Base-by-base conservation (phyloP, 768 basidiomycete species). In the Pleurotus salmoneostramineus region DNA sequence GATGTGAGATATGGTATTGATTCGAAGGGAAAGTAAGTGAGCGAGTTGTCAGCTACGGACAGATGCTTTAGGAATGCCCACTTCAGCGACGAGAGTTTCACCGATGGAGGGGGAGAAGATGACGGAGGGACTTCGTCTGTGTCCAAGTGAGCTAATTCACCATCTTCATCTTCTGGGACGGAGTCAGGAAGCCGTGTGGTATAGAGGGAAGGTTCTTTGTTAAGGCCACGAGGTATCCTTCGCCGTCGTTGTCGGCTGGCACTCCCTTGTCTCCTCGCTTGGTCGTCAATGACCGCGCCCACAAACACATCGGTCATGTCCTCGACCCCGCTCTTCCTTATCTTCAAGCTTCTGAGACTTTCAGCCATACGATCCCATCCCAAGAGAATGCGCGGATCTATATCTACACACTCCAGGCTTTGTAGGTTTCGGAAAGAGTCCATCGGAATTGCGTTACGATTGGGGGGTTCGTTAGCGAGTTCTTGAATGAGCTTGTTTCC, bases 361-460 rank as follows among this genome's bases (percentile, higher is more conserved):
- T 87, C 83, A 34, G 89, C 76, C 42, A 95, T 74, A 58, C 79
- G 78, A 65, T 92, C 91, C 93, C 94, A 95, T 2, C 93, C 94
- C 6, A 93, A 72, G 10, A 95, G 66, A 0, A 83, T 78, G 59
- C 93, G 80, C 12, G 94, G 93, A 70, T 96, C 94, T 52, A 95
- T 83, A 63, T 93, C 89, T 17, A 80, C 68, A 59, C 88, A 88
- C 65, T 90, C 86, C 55, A 95, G 74, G 50, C 74, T 83, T 67
- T 89, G 84, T 14, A 97, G 71, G 68, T 87, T 93, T 78, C 90
- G 93, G 83, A 97, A 96, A 7, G 78, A 77, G 60, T 92, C 85
- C 10, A 97, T 74, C 1, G 95, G 94, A 12, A 95, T 69, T 11
- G 90, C 91, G 64, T 84, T 88, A 66, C 84, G 80, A 61, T 82